Evolutionary conservation across 257 asterid genomes (phyloP), one percentile per base, ranked within the genome.

Genomic region (Phtheirospermum japonicum): DNA sequence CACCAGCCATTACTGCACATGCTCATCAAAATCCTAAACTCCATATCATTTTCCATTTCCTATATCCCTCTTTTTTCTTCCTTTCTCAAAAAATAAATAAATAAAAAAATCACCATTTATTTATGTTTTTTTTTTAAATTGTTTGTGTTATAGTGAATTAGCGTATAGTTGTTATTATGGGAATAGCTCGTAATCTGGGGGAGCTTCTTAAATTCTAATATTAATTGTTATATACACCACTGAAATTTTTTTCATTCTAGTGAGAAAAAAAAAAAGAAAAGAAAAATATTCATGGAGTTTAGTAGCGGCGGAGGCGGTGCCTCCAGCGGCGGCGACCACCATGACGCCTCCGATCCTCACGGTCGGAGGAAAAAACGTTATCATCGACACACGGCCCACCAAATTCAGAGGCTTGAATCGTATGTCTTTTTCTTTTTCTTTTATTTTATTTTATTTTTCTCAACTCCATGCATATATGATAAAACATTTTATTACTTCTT

Each of bases 371-470:
- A 82, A 52, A 89, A 93, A 46, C 81, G 89, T 0, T 93, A 93
- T 77, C 99, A 93, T 63, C 94, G 99, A 0, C 99, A 93, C 79
- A 89, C 96, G 4, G 88, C 94, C 71, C 73, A 87, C 67, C 99
- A 93, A 80, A 93, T 93, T 60, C 96, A 87, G 61, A 71, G 90
- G 20, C 97, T 93, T 20, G 99, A 93, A 81, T 57, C 76, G 99
- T 93, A 71, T 8, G n/a, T n/a, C n/a, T n/a, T n/a, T n/a, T n/a
- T n/a, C n/a, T n/a, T n/a, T n/a, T n/a, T n/a, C n/a, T n/a, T n/a
- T n/a, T n/a, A n/a, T n/a, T n/a, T n/a, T n/a, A n/a, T n/a, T n/a
- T n/a, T n/a, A n/a, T n/a, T n/a, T n/a, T n/a, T n/a, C n/a, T 45
- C 28, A 17, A 17, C 67, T 65, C 28, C 81, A 79, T 75, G 81